Base-by-base conservation (phyloP, 352 stramenopile genomes). In the Phytophthora foliorum region DNA sequence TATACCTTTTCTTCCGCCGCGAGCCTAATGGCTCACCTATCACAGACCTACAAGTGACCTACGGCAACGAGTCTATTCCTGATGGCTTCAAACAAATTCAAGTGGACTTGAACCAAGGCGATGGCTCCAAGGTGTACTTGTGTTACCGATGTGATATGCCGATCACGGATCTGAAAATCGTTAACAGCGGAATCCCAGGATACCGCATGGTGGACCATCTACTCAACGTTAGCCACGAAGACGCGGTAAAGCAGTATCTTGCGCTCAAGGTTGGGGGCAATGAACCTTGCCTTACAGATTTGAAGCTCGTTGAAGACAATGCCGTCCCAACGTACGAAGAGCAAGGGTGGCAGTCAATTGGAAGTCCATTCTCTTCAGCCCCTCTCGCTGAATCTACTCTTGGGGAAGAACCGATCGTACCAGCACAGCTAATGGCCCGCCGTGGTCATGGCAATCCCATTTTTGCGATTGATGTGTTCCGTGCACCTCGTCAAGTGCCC, bases 141-240 rank as follows among this genome's bases (percentile, higher is more conserved):
- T 97, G 89, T 63, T 97, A 96, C 60, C 85, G 88, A 3, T 92
- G 87, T 57, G 89, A 97, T 68, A 95, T 96, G 87, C 89, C 89
- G 6, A 91, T 97, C 57, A 95, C 87, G 0, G 89, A 97, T 58
- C 62, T 97, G 31, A 91, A 92, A 69, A 91, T 96, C 44, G 88
- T 97, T 29, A 91, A 91, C 34, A 87, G 75, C 19, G 88, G 88
- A 39, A 92, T 95, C 29, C 87, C 88, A 22, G 87, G 89, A 17
- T 97, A 96, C 69, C 83, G 83, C 27, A 92, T 97, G 79, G 62
- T 95, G 10, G 87, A 95, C 54, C 74, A 94, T 24, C 56, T 91
- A 39, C 72, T 96, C 24, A 92, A 94, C 31, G 19, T 88, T 49
- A 88, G 68, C n/a, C 80, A 88, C 57, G 78, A 91, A 57, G 86